These are phyloP conservation scores for Microascus cirrosus DNA, from an alignment of 2,329 filamentous ascomycete species.

Conservation along the genomic window DNA sequence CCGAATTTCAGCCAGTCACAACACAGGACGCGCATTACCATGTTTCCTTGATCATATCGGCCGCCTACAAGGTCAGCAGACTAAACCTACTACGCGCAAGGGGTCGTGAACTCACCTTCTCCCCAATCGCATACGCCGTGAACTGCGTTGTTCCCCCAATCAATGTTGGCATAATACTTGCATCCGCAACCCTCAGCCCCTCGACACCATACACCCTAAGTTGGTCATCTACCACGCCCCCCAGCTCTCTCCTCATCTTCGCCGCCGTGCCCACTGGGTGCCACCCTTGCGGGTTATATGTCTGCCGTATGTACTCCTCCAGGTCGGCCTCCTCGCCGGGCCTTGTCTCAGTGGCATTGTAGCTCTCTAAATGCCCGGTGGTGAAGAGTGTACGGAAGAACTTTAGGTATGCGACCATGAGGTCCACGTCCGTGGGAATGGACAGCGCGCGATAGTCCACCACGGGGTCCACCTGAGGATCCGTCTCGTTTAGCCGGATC, in stretches of 20 bases:
- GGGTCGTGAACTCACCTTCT: conserved; percentile 14
- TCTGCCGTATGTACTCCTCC: not conserved
- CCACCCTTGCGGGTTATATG: conserved; percentile 3
- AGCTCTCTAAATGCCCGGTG: not conserved
- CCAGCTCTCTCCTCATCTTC: conserved; percentile 28
- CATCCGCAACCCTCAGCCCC: conserved; percentile 23
- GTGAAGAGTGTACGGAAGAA: conserved; percentile 19
- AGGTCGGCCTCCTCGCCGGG: not conserved
- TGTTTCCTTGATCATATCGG: not conserved
- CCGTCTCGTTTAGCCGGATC: conserved; percentile 23
- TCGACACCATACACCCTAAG: conserved; percentile 14
- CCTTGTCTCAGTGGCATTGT: conserved; percentile 1
- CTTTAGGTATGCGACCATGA: conserved; percentile 23
- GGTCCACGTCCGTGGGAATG: conserved; percentile 25
- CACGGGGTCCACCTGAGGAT: conserved; percentile 21
- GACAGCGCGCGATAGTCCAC: conserved; percentile 25
- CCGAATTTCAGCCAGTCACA: not conserved
- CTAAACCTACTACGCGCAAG: not conserved
- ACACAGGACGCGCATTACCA: not conserved
- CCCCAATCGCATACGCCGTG: conserved; percentile 19
- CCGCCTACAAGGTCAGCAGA: not conserved
- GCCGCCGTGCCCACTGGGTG: conserved; percentile 9
- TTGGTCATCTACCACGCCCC: conserved; percentile 21
- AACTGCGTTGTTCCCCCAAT: conserved; percentile 15
- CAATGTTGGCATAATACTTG: conserved; percentile 15